Percentiles rank a stretch among this genome's conserved stretches.
Conservation (phyloP, 2,329 filamentous ascomycete species). For the Venturia oleaginea region DNA sequence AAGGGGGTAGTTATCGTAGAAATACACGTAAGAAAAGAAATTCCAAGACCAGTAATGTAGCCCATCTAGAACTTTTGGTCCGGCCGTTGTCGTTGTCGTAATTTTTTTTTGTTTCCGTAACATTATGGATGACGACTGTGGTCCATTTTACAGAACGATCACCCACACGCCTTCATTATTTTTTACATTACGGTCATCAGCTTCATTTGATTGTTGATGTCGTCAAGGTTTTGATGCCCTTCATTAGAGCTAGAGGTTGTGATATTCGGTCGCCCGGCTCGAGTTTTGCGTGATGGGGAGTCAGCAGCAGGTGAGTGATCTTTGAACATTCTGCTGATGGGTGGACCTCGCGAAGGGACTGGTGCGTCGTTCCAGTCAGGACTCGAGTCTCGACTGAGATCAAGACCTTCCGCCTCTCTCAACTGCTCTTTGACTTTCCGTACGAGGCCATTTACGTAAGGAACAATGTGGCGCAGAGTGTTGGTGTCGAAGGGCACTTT, state of each 20-base stretch:
- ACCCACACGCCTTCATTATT: constrained; percentile 6
- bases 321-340: constrained; percentile 9
- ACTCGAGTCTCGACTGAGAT: constrained; percentile 9
- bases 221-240: constrained; percentile 16
- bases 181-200: constrained; percentile 21
- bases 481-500: constrained; percentile 60
- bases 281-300: constrained; percentile 12
- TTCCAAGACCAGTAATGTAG: background rate
- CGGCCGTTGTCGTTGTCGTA: background rate
- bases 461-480: constrained; percentile 53
- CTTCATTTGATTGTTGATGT: constrained; percentile 19
- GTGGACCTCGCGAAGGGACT: background rate
- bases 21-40: constrained; percentile 10
- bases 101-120: constrained; percentile 4
- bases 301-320: constrained; percentile 6
- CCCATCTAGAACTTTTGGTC: background rate
- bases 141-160: background rate
- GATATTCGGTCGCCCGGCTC: constrained; percentile 13
- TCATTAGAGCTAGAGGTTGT: constrained; percentile 9
- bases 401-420: constrained; percentile 19
- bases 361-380: background rate
- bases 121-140: background rate
- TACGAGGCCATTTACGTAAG: constrained; percentile 39
- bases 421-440: constrained; percentile 34
- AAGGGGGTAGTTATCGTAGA: background rate